Evolutionary conservation across 2,329 filamentous ascomycete species (phyloP).

Genomic region (Chaetomiaceae sp.): DNA sequence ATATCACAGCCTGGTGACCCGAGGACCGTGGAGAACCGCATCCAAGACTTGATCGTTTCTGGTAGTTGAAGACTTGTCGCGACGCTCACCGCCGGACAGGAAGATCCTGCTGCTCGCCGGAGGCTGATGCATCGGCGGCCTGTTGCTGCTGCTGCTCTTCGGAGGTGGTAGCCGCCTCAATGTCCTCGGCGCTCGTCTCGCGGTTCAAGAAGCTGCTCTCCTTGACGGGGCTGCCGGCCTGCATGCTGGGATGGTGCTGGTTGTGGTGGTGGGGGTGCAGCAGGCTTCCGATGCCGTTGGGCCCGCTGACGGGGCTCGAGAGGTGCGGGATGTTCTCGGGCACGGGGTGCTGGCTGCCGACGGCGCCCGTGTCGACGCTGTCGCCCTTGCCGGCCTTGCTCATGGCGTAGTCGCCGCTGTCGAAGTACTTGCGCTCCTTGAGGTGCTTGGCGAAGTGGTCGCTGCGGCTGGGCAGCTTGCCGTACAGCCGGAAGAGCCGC

Average conservation of each 20-base stretch:
- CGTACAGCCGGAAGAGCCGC: constrained; percentile 92
- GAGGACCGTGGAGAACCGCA: neutral
- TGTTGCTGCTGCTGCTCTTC: constrained; percentile 23
- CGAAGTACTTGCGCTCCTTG: constrained; percentile 98
- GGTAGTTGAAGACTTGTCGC: neutral
- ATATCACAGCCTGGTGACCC: neutral
- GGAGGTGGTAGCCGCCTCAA: constrained; percentile 21
- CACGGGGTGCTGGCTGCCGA: constrained; percentile 90
- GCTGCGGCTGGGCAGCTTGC: constrained; percentile 94
- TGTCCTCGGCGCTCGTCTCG: constrained; percentile 67
- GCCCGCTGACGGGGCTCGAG: constrained; percentile 55
- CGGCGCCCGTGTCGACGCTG: constrained; percentile 85
- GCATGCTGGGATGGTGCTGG: constrained; percentile 42
- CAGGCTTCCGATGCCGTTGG: constrained; percentile 39
- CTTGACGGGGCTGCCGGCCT: constrained; percentile 78
- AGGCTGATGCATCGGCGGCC: neutral
- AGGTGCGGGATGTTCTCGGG: constrained; percentile 94
- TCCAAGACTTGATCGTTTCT: neutral
- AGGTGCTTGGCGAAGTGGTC: constrained; percentile 97
- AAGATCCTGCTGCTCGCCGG: constrained; percentile 11
- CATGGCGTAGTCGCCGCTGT: constrained; percentile 93
- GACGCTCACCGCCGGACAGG: constrained; percentile 16
- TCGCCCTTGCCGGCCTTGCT: constrained; percentile 96
- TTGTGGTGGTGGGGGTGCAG: constrained; percentile 41
- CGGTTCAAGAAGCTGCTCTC: constrained; percentile 83